phyloP scores from a whole-genome alignment of 192 early-diverging fungal species.

The Backusella luteola region DNA sequence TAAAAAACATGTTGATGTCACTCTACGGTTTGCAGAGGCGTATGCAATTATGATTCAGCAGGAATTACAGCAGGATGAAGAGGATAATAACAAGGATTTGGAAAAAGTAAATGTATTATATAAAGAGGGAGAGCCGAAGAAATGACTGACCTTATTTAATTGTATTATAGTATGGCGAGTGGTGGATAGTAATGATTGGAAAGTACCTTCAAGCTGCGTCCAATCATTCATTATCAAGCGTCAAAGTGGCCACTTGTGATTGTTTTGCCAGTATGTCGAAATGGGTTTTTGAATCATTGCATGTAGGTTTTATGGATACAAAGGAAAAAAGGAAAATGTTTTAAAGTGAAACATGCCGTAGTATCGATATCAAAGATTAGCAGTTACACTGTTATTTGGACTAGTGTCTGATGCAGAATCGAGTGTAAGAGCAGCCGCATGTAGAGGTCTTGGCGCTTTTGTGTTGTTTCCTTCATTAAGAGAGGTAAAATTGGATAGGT shows the following conservation, averaged over 20 bases:
- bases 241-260: slow-evolving; percentile 48
- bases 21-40: neutral
- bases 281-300: slow-evolving; percentile 38
- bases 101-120: neutral
- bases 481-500: slow-evolving; percentile 37
- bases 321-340: neutral
- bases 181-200: slow-evolving; percentile 45
- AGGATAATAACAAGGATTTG: neutral
- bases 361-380: slow-evolving; percentile 35
- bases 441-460: slow-evolving; percentile 63
- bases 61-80: neutral
- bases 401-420: slow-evolving; percentile 53
- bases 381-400: slow-evolving; percentile 43
- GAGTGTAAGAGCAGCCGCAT: slow-evolving; percentile 58
- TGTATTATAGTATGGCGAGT: slow-evolving; percentile 13
- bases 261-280: slow-evolving; percentile 44
- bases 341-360: slow-evolving; percentile 5
- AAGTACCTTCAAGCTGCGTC: slow-evolving; percentile 44
- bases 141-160: neutral
- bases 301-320: slow-evolving; percentile 32
- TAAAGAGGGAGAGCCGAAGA: neutral
- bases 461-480: slow-evolving; percentile 53
- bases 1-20: neutral
- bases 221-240: slow-evolving; percentile 27
- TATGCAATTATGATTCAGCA: slow-evolving; percentile 1